A percentile compares a stretch with the other conserved stretches of the same genome.
These are phyloP conservation scores for Verticillium klebahnii DNA, from an alignment of 2,329 filamentous ascomycete species.

Conservation along the genomic window DNA sequence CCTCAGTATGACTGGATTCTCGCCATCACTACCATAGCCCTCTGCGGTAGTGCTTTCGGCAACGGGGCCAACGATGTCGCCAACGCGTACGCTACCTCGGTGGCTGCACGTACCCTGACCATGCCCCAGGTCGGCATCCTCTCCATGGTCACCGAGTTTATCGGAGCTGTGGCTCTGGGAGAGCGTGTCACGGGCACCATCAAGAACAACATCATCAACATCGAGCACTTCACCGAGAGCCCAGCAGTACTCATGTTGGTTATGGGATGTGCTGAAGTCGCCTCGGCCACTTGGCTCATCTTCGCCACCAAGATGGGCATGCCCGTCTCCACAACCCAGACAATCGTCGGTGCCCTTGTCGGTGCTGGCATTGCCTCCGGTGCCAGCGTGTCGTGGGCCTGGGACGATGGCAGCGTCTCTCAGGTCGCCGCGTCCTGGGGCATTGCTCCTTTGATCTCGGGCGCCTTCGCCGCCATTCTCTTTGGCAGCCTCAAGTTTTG, in stretches of 20 bases:
- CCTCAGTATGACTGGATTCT: conserved; percentile 13
- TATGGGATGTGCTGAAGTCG: conserved; percentile 11
- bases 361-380: conserved; percentile 22
- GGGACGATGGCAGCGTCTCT: conserved; percentile 14
- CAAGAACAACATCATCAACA: conserved; percentile 36
- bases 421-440: conserved; percentile 17
- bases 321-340: conserved; percentile 11
- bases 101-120: conserved; percentile 45
- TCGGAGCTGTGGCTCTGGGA: conserved; percentile 47
- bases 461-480: conserved; percentile 11
- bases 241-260: conserved; percentile 9
- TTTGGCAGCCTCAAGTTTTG: conserved; percentile 13
- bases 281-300: conserved; percentile 10
- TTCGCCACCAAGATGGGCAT: conserved; percentile 10
- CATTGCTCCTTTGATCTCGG: conserved; percentile 14
- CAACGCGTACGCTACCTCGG: conserved; percentile 48
- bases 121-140: conserved; percentile 47
- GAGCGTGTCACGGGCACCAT: conserved; percentile 36
- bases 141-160: conserved; percentile 43
- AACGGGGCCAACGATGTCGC: conserved; percentile 13
- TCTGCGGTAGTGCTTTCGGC: conserved; percentile 11
- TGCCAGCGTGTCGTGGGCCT: conserved; percentile 16
- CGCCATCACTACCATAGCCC: conserved; percentile 10
- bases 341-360: conserved; percentile 10
- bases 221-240: conserved; percentile 26